These are phyloP conservation scores for Crithidia mellificae DNA, from an alignment of 208 protist genomes.

Conservation along the genomic window DNA sequence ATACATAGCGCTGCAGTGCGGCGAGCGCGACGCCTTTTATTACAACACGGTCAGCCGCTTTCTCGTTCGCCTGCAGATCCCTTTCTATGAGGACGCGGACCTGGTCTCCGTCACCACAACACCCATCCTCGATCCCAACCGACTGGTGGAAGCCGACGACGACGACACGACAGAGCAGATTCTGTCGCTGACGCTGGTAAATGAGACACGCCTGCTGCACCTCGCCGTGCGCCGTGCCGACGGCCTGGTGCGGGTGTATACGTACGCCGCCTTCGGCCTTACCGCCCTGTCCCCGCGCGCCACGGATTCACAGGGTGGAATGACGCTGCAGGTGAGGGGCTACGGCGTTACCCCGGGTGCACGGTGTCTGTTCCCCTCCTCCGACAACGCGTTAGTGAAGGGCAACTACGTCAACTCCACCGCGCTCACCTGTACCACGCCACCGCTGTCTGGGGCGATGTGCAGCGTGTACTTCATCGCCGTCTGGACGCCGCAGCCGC, in stretches of 20 bases:
- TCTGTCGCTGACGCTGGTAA: background rate
- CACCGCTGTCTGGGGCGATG: background rate
- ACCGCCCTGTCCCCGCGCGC: background rate
- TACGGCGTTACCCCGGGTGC: slow-evolving; percentile 1
- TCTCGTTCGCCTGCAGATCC: background rate
- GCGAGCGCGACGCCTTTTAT: too few relatives aligned
- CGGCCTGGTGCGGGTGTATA: slow-evolving; percentile 3
- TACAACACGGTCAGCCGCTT: background rate
- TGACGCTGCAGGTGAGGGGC: background rate
- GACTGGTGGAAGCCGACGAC: background rate
- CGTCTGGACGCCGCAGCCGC: slow-evolving; percentile 5
- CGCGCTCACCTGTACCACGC: background rate
- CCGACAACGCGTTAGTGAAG: background rate
- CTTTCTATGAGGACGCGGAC: background rate
- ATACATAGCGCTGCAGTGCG: slow-evolving; percentile 5
- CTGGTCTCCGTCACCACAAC: background rate
- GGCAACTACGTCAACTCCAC: background rate
- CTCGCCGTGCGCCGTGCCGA: slow-evolving; percentile 3
- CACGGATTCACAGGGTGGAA: slow-evolving; percentile 3
- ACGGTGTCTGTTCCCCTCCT: slow-evolving; percentile 2
- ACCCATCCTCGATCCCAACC: background rate
- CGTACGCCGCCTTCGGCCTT: slow-evolving; percentile 11
- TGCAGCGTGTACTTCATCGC: background rate
- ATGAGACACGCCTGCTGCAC: slow-evolving; percentile 7
- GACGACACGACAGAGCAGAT: slow-evolving; percentile 14